A percentile compares a stretch with the other conserved stretches of the same genome.
Conservation (phyloP, 2,329 filamentous ascomycete genomes). For the Peltaster fructicola region DNA sequence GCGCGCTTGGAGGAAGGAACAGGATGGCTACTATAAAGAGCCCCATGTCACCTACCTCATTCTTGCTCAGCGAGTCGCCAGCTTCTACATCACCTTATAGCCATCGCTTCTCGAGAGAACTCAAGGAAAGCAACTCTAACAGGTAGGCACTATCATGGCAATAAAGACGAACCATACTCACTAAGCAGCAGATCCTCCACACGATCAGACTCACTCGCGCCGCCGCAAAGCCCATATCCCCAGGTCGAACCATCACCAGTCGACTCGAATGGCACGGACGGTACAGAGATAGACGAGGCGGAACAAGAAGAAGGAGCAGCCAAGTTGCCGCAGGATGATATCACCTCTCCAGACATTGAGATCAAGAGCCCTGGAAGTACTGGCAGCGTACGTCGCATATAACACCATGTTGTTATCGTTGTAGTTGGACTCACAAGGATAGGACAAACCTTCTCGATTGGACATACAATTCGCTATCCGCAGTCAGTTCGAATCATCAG, state of each 20-base stretch:
- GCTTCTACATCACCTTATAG: no score
- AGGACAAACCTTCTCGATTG: constrained; percentile 25
- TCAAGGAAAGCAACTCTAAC: no score
- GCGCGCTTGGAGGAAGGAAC: no score
- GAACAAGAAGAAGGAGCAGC: constrained; percentile 39
- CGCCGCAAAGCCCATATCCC: constrained; percentile 35
- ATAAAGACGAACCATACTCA: constrained; percentile 1
- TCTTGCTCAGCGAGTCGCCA: no score
- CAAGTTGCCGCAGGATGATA: constrained; percentile 9
- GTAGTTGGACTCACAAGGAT: constrained; percentile 5
- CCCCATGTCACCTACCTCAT: no score
- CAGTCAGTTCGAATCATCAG: constrained; percentile 33
- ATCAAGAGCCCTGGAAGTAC: constrained; percentile 16
- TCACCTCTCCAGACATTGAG: constrained; percentile 16
- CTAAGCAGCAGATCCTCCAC: constrained; percentile 23
- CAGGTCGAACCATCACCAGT: constrained; percentile 66
- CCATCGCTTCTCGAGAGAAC: no score
- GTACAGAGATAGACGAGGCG: constrained; percentile 72
- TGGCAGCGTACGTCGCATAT: constrained; percentile 13
- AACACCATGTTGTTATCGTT: neutral
- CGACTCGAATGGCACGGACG: constrained; percentile 68
- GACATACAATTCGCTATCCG: constrained; percentile 26
- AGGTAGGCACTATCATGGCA: neutral
- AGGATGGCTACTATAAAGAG: no score
- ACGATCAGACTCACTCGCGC: constrained; percentile 29